Conservation (phyloP, 2,329 filamentous ascomycete genomes). For the Arthrinium phaeospermum region DNA sequence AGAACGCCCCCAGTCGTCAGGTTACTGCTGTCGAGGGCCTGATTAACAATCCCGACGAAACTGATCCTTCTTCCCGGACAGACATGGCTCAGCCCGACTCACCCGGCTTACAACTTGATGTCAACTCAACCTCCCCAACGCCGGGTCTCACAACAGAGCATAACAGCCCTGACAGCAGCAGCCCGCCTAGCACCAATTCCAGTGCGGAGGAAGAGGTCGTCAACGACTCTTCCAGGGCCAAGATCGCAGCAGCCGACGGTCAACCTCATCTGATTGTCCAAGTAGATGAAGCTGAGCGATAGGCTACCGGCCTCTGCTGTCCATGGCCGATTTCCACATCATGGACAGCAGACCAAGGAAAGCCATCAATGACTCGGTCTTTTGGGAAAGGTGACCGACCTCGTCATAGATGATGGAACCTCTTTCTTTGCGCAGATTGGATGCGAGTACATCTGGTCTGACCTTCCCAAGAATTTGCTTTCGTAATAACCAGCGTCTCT, state of each 20-base stretch:
- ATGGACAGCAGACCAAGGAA: background rate
- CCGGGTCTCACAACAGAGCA: conserved; percentile 72
- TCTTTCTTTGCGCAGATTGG: background rate
- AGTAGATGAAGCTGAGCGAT: conserved; percentile 23
- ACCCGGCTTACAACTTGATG: conserved; percentile 50
- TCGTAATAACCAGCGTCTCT: background rate
- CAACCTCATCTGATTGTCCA: conserved; percentile 27
- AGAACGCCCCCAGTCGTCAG: conserved; percentile 19
- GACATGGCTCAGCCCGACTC: conserved; percentile 39
- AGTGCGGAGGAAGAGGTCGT: conserved; percentile 40
- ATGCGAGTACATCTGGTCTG: conserved; percentile 1
- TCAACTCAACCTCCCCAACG: conserved; percentile 63
- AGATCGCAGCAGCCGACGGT: conserved; percentile 23
- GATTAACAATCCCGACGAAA: background rate
- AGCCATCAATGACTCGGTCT: background rate
- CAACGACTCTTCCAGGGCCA: conserved; percentile 8
- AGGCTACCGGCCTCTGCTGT: background rate
- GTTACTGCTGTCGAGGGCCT: conserved; percentile 21
- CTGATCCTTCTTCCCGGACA: conserved; percentile 20
- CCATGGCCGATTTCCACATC: background rate
- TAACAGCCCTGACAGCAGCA: conserved; percentile 72
- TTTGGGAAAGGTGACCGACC: background rate
- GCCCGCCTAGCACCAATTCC: conserved; percentile 66
- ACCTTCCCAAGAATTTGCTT: background rate
- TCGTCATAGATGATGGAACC: background rate